These are phyloP conservation scores for Lupinus albus DNA, from an alignment of 306 rosid species.

Conservation along the genomic window DNA sequence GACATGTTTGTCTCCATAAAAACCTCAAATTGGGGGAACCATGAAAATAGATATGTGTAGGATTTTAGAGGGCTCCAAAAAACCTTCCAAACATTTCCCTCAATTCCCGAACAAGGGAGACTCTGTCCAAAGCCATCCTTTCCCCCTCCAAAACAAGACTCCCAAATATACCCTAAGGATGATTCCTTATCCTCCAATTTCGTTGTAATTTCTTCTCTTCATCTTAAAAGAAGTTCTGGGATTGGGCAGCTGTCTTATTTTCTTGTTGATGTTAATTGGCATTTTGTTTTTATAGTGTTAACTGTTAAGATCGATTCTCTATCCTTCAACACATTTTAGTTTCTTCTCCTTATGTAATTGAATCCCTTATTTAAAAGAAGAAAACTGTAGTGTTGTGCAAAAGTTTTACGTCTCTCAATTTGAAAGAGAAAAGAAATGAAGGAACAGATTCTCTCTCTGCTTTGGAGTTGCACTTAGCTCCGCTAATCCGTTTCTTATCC, in stretches of 20 bases:
- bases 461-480: not conserved
- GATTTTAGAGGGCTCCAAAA: too few species aligned
- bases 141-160: too few species aligned
- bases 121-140: too few species aligned
- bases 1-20: too few species aligned
- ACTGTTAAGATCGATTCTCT: not conserved
- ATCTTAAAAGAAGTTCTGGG: not conserved
- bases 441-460: not conserved
- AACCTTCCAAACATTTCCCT: too few species aligned
- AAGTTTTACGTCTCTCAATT: not conserved
- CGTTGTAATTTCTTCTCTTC: not conserved
- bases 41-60: too few species aligned
- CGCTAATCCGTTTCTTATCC: not conserved
- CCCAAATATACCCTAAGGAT: not conserved
- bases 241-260: not conserved
- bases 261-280: too few species aligned
- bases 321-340: not conserved
- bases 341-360: not conserved
- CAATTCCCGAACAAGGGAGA: not conserved
- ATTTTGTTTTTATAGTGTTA: too few species aligned
- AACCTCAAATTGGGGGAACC: too few species aligned
- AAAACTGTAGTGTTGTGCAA: not conserved
- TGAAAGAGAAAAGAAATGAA: not conserved
- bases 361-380: not conserved
- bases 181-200: not conserved